Conservation (phyloP, 2,329 filamentous ascomycete genomes). For the Aaosphaeria pasadenensis region DNA sequence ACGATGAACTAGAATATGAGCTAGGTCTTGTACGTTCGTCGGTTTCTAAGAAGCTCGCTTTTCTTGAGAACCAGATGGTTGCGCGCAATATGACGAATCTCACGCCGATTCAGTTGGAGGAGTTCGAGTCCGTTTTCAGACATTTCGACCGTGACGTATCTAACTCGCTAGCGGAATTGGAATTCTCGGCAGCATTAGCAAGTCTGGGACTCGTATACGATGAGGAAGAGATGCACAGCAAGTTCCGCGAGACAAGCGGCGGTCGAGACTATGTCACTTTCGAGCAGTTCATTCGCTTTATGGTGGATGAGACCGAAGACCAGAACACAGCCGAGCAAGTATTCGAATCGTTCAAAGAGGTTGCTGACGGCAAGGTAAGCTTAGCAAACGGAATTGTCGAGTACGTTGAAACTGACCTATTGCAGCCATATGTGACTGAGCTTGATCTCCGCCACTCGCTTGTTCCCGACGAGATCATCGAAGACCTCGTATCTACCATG, state of each 20-base stretch:
- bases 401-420: constrained; percentile 9
- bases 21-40: constrained; percentile 85
- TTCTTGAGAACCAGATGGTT: constrained; percentile 98
- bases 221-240: constrained; percentile 96
- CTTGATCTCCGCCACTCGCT: constrained; percentile 92
- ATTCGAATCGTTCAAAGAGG: constrained; percentile 95
- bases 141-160: constrained; percentile 94
- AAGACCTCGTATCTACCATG: constrained; percentile 85
- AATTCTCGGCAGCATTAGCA: constrained; percentile 94
- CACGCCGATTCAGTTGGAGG: constrained; percentile 95
- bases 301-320: constrained; percentile 98
- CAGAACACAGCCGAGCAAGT: constrained; percentile 99
- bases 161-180: constrained; percentile 86
- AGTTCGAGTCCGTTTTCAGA: constrained; percentile 97
- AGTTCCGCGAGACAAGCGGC: constrained; percentile 82
- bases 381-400: neutral
- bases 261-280: constrained; percentile 82
- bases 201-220: constrained; percentile 94
- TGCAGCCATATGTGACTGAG: constrained; percentile 87
- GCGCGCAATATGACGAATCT: constrained; percentile 98
- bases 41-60: constrained; percentile 93
- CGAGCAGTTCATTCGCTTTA: constrained; percentile 98
- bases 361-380: constrained; percentile 85
- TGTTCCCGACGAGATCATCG: constrained; percentile 95
- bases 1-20: constrained; percentile 94